A percentile compares a stretch with the other conserved stretches of the same genome.
These are phyloP conservation scores for Trichoderma reesei DNA, from an alignment of 495 filamentous ascomycete species.

Conservation along the genomic window DNA sequence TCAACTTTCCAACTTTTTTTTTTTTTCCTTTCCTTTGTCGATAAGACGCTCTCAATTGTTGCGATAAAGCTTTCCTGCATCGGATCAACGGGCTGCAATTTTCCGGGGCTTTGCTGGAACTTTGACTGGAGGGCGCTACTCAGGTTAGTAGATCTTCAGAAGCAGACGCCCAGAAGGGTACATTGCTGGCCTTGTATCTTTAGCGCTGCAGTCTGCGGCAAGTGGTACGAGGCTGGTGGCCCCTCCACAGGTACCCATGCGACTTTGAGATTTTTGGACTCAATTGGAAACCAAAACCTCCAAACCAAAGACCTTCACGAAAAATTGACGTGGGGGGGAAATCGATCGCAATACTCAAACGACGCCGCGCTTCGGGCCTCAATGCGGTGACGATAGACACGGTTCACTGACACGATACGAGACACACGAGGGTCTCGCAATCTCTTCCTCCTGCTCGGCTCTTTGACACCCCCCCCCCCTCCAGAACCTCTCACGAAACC, in stretches of 20 bases:
- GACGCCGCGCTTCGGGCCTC: neutral
- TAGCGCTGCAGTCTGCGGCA: neutral
- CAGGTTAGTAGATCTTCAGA: no score
- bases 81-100: slow-evolving; percentile 1
- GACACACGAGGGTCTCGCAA: no score
- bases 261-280: slow-evolving; percentile 7
- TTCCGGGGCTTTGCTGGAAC: neutral
- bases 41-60: neutral
- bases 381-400: neutral
- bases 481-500: slow-evolving; percentile 14
- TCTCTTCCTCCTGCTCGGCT: no score
- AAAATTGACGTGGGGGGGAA: slow-evolving; percentile 3
- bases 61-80: neutral
- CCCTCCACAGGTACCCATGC: neutral
- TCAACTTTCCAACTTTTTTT: neutral
- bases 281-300: neutral
- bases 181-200: neutral
- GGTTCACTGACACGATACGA: no score
- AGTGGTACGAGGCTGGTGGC: neutral
- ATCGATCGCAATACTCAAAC: neutral
- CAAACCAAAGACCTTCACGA: neutral
- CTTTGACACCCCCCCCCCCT: no score
- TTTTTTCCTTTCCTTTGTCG: neutral
- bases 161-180: neutral
- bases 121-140: neutral